Conservation (phyloP, 768 basidiomycete genomes). For the Wakefieldia striispora region DNA sequence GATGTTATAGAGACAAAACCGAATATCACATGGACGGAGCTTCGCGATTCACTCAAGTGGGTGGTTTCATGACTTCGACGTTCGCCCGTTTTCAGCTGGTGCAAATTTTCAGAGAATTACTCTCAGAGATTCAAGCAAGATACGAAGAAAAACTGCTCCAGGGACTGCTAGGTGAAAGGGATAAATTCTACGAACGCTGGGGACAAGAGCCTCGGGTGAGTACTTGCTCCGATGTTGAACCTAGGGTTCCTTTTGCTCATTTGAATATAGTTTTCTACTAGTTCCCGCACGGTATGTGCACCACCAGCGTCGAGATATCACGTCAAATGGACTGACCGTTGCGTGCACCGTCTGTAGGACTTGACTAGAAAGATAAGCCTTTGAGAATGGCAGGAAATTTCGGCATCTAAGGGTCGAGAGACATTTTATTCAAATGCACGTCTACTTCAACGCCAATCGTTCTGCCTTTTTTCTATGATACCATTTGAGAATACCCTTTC, state of each 20-base stretch:
- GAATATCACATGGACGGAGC: conserved; percentile 19
- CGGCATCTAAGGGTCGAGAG: too few relatives aligned
- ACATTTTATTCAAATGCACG: too few relatives aligned
- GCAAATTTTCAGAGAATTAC: conserved; percentile 2
- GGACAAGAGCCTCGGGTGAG: conserved; percentile 25
- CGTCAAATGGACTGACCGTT: not conserved
- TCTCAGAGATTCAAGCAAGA: conserved; percentile 12
- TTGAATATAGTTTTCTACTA: conserved; percentile 9
- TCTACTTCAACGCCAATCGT: too few relatives aligned
- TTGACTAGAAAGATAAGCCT: conserved; percentile 7
- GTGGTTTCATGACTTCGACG: not conserved
- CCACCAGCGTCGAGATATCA: not conserved
- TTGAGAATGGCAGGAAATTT: conserved; percentile 1
- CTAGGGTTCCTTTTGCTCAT: not conserved
- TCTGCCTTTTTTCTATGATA: too few relatives aligned
- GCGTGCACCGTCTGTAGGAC: conserved; percentile 8
- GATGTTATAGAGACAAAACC: conserved; percentile 8
- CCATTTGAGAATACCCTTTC: too few relatives aligned
- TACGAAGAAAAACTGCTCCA: conserved; percentile 9
- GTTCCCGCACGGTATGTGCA: conserved; percentile 9
- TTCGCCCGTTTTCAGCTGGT: not conserved
- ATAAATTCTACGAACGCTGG: not conserved
- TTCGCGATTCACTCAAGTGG: conserved; percentile 17
- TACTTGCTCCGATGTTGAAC: not conserved
- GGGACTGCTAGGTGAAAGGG: too few relatives aligned